Base-by-base conservation (phyloP, 2,329 filamentous ascomycete species). In the Botrytis paeoniae region DNA sequence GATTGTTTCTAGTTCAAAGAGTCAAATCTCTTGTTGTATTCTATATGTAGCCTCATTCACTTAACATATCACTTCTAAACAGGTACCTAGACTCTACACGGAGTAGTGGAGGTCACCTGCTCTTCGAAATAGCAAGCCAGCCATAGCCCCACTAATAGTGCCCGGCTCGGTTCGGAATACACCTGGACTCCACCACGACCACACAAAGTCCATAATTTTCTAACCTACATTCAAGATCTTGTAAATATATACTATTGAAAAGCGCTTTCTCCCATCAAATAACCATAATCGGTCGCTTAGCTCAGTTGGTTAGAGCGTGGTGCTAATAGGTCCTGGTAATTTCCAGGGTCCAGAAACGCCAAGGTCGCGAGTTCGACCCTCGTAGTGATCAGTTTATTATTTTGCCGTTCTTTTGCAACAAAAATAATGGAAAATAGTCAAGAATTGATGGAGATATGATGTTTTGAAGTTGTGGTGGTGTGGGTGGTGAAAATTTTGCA, bases 251-350 rank as follows among this genome's bases (percentile, higher is more conserved):
- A 3, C 0, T 0, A 1, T 20, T 0, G 5, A 0, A 6, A 1
- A 10, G 0, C 1, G 0, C 0, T 0, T 0, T 3, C 14, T 0
- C 4, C 0, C 37, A 68, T 16, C 35, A 57, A 68, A 41, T 41
- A 51, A 54, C 32, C 45, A 54, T 1, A 20, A 54, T 8, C 8
- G 65, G 65, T 68, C 65, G 65, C 65, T 57, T 68, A 68, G 65
- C 65, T 68, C 65, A 68, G 65, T 29, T 68, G 65, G 65, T 68
- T 57, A 68, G 65, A 68, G 65, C 65, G 65, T 68, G 65, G 65
- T 68, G 65, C 65, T 68, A 68, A 68, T 68, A 48, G 43, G 0
- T 48, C 9, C 43, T 48, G 43, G 22, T 1, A 0, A 9, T 4
- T 0, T 0, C 8, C 10, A 29, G 39, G 16, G 2, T 2, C 9